phyloP scores from a whole-genome alignment of 352 stramenopile species.

The Phytophthora kernoviae region DNA sequence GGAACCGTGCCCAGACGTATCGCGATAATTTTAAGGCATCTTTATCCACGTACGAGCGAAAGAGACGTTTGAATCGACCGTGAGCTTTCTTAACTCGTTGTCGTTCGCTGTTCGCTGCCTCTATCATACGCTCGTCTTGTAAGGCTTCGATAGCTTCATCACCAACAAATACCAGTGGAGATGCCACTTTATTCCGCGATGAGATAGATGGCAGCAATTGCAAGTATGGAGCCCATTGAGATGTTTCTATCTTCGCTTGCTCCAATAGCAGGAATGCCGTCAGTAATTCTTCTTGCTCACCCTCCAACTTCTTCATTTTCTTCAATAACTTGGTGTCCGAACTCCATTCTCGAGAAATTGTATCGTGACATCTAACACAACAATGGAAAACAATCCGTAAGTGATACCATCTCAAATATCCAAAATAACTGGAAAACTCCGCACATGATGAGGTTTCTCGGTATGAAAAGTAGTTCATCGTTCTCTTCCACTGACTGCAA shows the following conservation, averaged over 20 bases:
- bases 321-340: constrained; percentile 24
- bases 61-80: constrained; percentile 52
- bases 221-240: constrained; percentile 63
- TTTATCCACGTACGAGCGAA: constrained; percentile 25
- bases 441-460: constrained; percentile 51
- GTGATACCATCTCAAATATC: neutral
- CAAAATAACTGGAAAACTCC: neutral
- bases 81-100: constrained; percentile 32
- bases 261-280: constrained; percentile 71
- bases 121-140: constrained; percentile 55
- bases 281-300: constrained; percentile 55
- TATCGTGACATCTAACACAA: constrained; percentile 42
- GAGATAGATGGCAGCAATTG: constrained; percentile 42
- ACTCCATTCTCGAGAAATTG: constrained; percentile 30
- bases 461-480: constrained; percentile 48
- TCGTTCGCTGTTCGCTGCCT: constrained; percentile 30
- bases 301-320: constrained; percentile 41
- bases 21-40: constrained; percentile 9
- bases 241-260: constrained; percentile 39
- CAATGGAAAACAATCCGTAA: constrained; percentile 1
- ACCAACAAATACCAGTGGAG: constrained; percentile 50
- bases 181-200: constrained; percentile 10
- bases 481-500: constrained; percentile 29
- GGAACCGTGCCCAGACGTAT: constrained; percentile 58
- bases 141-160: constrained; percentile 34